phyloP scores from a whole-genome alignment of 345 rosid genomes.

The Populus pruinosa region DNA sequence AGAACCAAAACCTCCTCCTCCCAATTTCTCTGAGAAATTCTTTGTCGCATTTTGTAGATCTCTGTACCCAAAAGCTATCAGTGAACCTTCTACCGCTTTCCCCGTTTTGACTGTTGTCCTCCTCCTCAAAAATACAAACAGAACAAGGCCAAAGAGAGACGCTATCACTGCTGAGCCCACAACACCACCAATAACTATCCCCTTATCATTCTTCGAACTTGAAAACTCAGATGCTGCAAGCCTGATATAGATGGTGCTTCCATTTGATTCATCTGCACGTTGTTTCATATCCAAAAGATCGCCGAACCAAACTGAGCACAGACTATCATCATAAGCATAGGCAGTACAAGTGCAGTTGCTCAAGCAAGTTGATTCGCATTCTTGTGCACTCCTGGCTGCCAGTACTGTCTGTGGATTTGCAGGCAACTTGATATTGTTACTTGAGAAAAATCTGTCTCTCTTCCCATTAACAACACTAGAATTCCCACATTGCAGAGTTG shows the following conservation, averaged over 20 bases:
- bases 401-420: constrained; percentile 5
- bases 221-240: constrained; percentile 70
- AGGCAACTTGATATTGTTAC: constrained; percentile 23
- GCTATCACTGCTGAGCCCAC: constrained; percentile 31
- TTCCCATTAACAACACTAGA: constrained; percentile 22
- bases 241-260: constrained; percentile 39
- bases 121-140: constrained; percentile 30
- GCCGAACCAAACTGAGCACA: constrained; percentile 52
- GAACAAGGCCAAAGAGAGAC: constrained; percentile 27
- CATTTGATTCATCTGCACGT: constrained; percentile 28
- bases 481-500: constrained; percentile 43
- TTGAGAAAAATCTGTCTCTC: constrained; percentile 29
- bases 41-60: constrained; percentile 65
- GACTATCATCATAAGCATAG: constrained; percentile 42
- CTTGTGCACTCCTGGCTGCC: constrained; percentile 18
- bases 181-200: constrained; percentile 36
- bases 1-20: constrained; percentile 88
- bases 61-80: constrained; percentile 60
- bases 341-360: constrained; percentile 62
- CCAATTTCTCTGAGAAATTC: constrained; percentile 71
- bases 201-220: constrained; percentile 30
- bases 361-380: constrained; percentile 47
- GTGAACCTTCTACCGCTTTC: constrained; percentile 53
- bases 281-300: constrained; percentile 46
- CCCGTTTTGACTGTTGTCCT: constrained; percentile 25